Evolutionary conservation across 441 rosid species (phyloP).

Genomic region (Pelargonium fulgidum): DNA sequence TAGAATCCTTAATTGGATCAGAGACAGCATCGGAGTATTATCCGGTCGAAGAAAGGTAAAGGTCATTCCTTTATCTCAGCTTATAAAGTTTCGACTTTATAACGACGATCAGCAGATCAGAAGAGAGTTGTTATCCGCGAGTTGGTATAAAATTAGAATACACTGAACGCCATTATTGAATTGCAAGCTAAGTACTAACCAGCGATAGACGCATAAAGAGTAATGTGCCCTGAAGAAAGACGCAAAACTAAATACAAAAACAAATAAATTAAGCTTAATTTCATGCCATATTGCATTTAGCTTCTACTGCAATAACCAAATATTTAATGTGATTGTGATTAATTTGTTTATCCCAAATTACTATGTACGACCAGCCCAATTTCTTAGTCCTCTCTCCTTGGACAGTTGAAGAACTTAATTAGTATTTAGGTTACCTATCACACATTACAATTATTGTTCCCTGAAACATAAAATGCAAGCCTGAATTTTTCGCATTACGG

Average conservation of each 20-base stretch:
- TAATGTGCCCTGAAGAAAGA: background rate
- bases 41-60: no score
- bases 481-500: background rate
- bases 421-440: background rate
- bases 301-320: background rate
- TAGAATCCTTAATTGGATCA: no score
- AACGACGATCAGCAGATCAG: no score
- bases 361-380: background rate
- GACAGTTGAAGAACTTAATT: background rate
- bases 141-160: background rate
- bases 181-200: background rate
- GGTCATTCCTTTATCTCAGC: no score
- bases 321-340: background rate
- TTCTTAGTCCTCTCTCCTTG: background rate
- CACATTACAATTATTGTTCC: no score
- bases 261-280: background rate
- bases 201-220: background rate
- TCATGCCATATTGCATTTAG: background rate
- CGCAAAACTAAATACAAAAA: background rate
- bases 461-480: no score
- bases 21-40: no score
- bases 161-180: background rate
- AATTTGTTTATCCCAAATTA: background rate
- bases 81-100: no score
- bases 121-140: no score